Percentiles rank a stretch among this genome's conserved stretches.
phyloP scores from a whole-genome alignment of 495 filamentous ascomycete genomes.

The Penicillium subrubescens region DNA sequence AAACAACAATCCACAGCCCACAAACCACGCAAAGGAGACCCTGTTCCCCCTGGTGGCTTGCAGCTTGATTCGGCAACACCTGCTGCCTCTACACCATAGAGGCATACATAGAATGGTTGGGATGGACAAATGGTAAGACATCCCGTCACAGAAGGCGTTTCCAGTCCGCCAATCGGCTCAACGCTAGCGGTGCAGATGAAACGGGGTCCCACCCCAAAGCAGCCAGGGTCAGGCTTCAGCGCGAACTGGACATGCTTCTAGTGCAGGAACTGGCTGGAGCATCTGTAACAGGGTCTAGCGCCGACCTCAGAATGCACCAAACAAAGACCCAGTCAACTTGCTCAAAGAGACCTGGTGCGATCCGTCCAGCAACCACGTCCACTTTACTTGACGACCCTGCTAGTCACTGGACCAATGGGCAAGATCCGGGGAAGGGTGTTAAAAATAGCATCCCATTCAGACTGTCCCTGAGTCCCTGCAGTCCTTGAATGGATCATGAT shows the following conservation, averaged over 20 bases:
- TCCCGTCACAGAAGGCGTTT: conserved; percentile 9
- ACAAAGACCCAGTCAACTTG: background rate
- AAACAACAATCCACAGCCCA: background rate
- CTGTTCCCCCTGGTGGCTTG: background rate
- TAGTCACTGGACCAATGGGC: background rate
- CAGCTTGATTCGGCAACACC: background rate
- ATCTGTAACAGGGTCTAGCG: conserved; percentile 1
- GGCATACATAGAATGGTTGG: conserved; percentile 4
- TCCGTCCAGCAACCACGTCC: background rate
- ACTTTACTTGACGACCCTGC: background rate
- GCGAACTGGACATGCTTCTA: conserved; percentile 6
- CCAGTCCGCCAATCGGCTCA: conserved; percentile 18
- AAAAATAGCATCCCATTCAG: conserved; percentile 2
- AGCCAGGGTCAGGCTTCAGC: conserved; percentile 4
- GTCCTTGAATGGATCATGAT: background rate
- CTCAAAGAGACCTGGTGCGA: background rate
- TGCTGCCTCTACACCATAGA: background rate
- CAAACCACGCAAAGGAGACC: conserved; percentile 1
- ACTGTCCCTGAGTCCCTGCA: background rate
- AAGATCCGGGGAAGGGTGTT: background rate
- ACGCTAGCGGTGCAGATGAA: conserved; percentile 14
- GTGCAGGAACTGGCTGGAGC: conserved; percentile 26
- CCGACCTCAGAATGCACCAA: background rate
- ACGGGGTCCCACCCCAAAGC: conserved; percentile 9
- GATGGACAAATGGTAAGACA: conserved; percentile 22